Conservation (phyloP, 208 protist genomes). For the Entamoeba invadens region DNA sequence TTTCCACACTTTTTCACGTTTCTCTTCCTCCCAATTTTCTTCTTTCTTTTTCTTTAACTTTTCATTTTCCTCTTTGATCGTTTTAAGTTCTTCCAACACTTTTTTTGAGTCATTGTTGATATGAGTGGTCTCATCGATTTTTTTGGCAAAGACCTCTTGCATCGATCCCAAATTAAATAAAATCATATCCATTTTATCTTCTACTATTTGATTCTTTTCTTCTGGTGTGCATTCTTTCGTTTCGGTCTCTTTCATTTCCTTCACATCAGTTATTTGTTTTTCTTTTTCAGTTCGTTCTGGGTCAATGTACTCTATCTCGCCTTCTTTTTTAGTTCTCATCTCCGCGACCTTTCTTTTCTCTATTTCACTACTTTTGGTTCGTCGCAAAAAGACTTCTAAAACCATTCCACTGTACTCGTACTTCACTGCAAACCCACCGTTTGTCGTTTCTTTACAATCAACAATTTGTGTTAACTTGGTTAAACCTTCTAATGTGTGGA, state of each 20-base stretch:
- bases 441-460: not conserved
- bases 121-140: not conserved
- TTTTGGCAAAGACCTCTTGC: not conserved
- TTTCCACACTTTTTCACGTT: not conserved
- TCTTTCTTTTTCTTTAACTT: not conserved
- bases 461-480: not conserved
- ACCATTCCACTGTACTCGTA: not conserved
- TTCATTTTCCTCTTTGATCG: not conserved
- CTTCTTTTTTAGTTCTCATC: no score
- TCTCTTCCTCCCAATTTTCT: not conserved
- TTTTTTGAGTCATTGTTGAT: not conserved
- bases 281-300: not conserved
- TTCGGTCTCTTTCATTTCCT: not conserved
- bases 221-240: not conserved
- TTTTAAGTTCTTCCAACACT: not conserved
- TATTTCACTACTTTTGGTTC: not conserved
- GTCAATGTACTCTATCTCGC: no score
- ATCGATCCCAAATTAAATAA: not conserved
- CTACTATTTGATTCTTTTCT: not conserved
- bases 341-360: not conserved
- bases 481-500: not conserved
- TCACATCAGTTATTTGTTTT: not conserved
- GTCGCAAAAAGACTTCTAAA: not conserved
- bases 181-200: not conserved
- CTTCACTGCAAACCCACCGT: not conserved